Evolutionary conservation across 2,329 filamentous ascomycete species (phyloP).

Genomic region (Cercospora sp.): DNA sequence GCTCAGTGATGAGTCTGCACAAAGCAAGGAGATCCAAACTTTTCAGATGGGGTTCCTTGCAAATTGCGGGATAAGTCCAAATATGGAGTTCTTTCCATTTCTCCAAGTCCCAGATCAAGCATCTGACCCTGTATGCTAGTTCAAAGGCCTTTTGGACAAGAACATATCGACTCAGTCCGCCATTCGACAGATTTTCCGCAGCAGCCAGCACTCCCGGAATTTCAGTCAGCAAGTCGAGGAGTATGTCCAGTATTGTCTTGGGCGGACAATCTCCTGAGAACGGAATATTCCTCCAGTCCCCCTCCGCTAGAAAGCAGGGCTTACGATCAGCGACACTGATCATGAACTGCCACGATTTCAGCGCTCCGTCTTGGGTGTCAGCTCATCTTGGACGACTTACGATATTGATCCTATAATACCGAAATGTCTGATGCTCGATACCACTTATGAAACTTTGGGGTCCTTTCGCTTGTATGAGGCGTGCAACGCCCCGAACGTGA

Average conservation of each 20-base stretch:
- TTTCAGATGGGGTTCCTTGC: neutral
- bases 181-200: neutral
- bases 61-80: constrained; percentile 9
- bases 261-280: constrained; percentile 17
- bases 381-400: neutral
- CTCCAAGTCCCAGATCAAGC: constrained; percentile 10
- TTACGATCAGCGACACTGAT: constrained; percentile 9
- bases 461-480: constrained; percentile 15
- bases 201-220: constrained; percentile 13
- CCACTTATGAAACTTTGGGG: constrained; percentile 8
- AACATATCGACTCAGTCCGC: constrained; percentile 1
- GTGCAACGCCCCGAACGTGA: constrained; percentile 13
- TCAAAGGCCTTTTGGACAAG: constrained; percentile 13
- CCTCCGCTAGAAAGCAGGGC: constrained; percentile 11
- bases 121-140: constrained; percentile 7
- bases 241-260: constrained; percentile 13
- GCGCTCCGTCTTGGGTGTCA: neutral
- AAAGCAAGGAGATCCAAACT: constrained; percentile 11
- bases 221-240: constrained; percentile 10
- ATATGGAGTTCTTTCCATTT: constrained; percentile 14
- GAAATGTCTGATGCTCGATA: constrained; percentile 17
- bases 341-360: neutral
- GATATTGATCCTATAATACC: constrained; percentile 16
- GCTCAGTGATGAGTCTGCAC: constrained; percentile 10
- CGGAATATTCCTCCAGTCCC: constrained; percentile 12